Base-by-base conservation (phyloP, 2,329 filamentous ascomycete genomes). In the Ploettnerulaceae sp. region DNA sequence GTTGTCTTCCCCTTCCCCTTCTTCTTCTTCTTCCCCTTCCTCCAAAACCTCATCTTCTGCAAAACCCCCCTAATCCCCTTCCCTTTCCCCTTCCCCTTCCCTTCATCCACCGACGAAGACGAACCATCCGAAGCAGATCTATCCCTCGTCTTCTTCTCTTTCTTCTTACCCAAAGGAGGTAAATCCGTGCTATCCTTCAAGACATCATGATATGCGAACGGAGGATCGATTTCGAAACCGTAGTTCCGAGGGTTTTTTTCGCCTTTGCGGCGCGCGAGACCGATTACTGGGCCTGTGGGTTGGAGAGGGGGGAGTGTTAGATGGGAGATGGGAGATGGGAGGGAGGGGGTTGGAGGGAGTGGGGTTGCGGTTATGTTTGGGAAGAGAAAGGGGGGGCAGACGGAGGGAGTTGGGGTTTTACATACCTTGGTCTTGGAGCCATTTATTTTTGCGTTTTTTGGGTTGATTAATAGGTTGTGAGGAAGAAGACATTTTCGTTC, bases 201-300 rank as follows among this genome's bases (percentile, higher is more conserved):
- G 7, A 29, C 29, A 6, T 31, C 32, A 9, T 20, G 33, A 6
- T 17, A 12, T 14, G n/a, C 15, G 15, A 14, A 45, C 33, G 35
- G 22, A 4, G 22, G 15, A 12, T 45, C 33, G 11, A 45, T 4
- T 15, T 36, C 11, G 3, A 45, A 15, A 15, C 33, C 33, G 14
- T 17, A 45, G 5, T 36, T 45, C 8, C n/a, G 7, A 2, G 32
- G 32, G 22, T 45, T 29, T n/a, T 21, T 36, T 15, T 45, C 32
- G 32, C 32, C 41, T 22, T 36, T 45, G 14, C 41, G 41, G 3
- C 41, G 41, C 2, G 32, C 41, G 24, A 36, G 22, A 5, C 41
- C 41, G 15, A 45, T 26, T 20, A 45, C 14, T 5, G 33, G 41
- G 2, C 41, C 32, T 34, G 18, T 15, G 4, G 32, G 32, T 9